Percentiles rank a stretch among this genome's conserved stretches.
Evolutionary conservation across 176 grass and related monocot genomes (phyloP).

Genomic region (Lolium multiflorum): DNA sequence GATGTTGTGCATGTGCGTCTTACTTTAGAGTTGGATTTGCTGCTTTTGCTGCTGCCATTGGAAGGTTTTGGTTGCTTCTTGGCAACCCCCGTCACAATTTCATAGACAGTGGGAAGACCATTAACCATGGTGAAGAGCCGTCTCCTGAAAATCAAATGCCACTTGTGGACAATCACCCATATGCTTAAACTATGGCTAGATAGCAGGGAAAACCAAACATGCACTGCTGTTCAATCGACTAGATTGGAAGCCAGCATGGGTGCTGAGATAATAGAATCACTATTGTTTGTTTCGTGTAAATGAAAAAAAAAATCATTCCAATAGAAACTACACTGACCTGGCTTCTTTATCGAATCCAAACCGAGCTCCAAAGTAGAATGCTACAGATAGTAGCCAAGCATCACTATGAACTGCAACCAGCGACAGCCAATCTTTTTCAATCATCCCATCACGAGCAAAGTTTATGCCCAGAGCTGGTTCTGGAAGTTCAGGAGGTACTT

Average conservation of each 20-base stretch:
- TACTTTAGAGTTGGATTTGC: constrained; percentile 63
- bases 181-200: background rate
- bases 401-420: constrained; percentile 92
- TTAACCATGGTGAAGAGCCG: constrained; percentile 84
- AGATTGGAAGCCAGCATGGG: background rate
- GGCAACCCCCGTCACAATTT: constrained; percentile 70
- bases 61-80: constrained; percentile 71
- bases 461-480: constrained; percentile 91
- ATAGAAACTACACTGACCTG: constrained; percentile 52
- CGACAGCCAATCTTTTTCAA: constrained; percentile 71
- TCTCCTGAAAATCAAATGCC: constrained; percentile 66
- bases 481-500: constrained; percentile 87
- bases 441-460: constrained; percentile 90
- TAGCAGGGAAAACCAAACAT: background rate
- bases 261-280: constrained; percentile 3
- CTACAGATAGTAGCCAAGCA: constrained; percentile 78
- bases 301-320: background rate
- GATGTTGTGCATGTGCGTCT: background rate
- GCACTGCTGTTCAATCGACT: background rate
- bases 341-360: constrained; percentile 85
- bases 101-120: constrained; percentile 79
- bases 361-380: constrained; percentile 81
- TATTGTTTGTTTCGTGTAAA: background rate
- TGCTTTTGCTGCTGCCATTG: constrained; percentile 71
- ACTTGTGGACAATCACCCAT: constrained; percentile 26